Conservation (phyloP, 352 stramenopile species). For the Pythium brachiatum region DNA sequence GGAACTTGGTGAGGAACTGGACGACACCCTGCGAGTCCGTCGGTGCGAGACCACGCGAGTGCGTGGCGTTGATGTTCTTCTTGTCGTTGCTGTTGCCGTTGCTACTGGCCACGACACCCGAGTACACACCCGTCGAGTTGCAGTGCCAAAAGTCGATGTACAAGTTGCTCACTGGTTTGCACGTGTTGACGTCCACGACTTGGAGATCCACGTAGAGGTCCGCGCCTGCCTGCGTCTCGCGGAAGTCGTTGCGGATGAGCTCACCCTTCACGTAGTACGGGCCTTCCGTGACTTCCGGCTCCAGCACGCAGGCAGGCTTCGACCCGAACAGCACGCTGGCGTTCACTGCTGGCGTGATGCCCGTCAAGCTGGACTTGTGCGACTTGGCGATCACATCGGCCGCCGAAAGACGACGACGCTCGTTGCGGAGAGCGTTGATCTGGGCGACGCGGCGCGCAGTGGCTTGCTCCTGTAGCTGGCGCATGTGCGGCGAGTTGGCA, state of each 20-base stretch:
- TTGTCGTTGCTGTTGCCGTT: slow-evolving; percentile 7
- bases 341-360: slow-evolving; percentile 3
- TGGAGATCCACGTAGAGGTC: slow-evolving; percentile 20
- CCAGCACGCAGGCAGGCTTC: slow-evolving; percentile 12
- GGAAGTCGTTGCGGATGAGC: slow-evolving; percentile 21
- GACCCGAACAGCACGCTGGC: slow-evolving; percentile 7
- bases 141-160: slow-evolving; percentile 27
- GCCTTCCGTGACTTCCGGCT: slow-evolving; percentile 15
- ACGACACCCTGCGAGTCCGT: slow-evolving; percentile 16
- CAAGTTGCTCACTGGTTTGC: slow-evolving; percentile 9
- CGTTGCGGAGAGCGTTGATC: neutral
- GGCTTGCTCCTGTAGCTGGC: slow-evolving; percentile 2
- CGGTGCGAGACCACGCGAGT: slow-evolving; percentile 4
- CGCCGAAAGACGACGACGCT: slow-evolving; percentile 3
- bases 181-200: slow-evolving; percentile 22
- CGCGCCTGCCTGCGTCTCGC: slow-evolving; percentile 14
- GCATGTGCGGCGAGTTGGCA: slow-evolving; percentile 1
- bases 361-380: slow-evolving; percentile 14
- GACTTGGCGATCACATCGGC: slow-evolving; percentile 4
- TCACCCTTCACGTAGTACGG: slow-evolving; percentile 23
- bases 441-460: neutral
- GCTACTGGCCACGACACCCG: slow-evolving; percentile 11
- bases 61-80: slow-evolving; percentile 18
- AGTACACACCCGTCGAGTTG: slow-evolving; percentile 24
- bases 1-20: slow-evolving; percentile 25